phyloP scores from a whole-genome alignment of 352 stramenopile genomes.

The Pythium angustatum region DNA sequence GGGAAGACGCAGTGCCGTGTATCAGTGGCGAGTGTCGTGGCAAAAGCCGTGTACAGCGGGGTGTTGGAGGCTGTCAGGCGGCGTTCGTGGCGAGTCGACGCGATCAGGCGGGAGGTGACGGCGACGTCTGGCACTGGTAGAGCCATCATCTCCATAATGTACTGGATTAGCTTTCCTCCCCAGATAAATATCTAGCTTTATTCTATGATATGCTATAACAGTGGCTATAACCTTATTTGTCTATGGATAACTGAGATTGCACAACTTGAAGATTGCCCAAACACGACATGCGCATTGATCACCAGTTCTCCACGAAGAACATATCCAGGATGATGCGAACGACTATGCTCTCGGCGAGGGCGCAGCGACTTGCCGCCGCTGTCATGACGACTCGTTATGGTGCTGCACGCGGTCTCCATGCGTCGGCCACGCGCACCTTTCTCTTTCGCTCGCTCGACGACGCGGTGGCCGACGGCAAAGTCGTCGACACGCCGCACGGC shows the following conservation, averaged over 20 bases:
- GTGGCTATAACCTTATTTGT: constrained; percentile 1
- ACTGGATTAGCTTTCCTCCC: constrained; percentile 4
- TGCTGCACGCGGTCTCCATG: constrained; percentile 34
- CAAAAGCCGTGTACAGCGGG: too few species aligned
- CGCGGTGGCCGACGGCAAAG: constrained; percentile 40
- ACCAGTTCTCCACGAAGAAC: not conserved
- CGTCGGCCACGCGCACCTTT: constrained; percentile 37
- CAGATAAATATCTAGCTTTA: not conserved
- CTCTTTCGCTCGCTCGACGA: constrained; percentile 60
- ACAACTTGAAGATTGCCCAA: constrained; percentile 27
- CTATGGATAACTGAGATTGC: constrained; percentile 13
- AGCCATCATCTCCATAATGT: not conserved
- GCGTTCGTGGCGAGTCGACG: too few species aligned
- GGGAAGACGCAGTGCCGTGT: too few species aligned
- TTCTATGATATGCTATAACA: constrained; percentile 1
- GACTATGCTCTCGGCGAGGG: not conserved
- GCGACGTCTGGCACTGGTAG: not conserved
- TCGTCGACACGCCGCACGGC: constrained; percentile 45
- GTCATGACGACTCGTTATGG: not conserved
- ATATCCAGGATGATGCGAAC: not conserved
- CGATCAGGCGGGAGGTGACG: not conserved
- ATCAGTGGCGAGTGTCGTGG: too few species aligned
- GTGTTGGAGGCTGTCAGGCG: too few species aligned
- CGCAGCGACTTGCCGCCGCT: not conserved
- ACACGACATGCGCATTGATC: too few species aligned